Percentiles rank a stretch among this genome's conserved stretches.
Conservation (phyloP, 2,329 filamentous ascomycete species). For the Trichoderma koningii region DNA sequence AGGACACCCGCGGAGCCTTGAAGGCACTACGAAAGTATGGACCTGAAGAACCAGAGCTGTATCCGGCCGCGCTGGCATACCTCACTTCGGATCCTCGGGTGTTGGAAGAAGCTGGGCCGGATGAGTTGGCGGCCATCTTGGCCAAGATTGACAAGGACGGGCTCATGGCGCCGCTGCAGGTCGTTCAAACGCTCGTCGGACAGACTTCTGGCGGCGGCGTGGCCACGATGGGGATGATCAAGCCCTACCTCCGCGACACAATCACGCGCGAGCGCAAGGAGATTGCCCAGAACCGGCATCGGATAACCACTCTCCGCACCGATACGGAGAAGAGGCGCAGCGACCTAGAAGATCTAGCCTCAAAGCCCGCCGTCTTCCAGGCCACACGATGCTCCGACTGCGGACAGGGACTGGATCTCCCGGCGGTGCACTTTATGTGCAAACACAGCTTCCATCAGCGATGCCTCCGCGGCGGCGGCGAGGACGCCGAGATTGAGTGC, state of each 20-base stretch:
- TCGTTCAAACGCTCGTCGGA: slow-evolving; percentile 87
- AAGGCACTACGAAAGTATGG: slow-evolving; percentile 90
- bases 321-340: slow-evolving; percentile 79
- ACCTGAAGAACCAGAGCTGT: slow-evolving; percentile 84
- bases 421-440: slow-evolving; percentile 93
- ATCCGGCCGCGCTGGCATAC: slow-evolving; percentile 88
- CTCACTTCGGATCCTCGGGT: slow-evolving; percentile 83
- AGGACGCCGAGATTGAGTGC: slow-evolving; percentile 73
- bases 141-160: slow-evolving; percentile 86
- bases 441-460: slow-evolving; percentile 96
- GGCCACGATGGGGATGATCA: slow-evolving; percentile 97
- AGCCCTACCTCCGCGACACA: slow-evolving; percentile 84
- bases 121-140: slow-evolving; percentile 79
- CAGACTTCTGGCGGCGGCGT: slow-evolving; percentile 58
- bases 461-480: slow-evolving; percentile 63
- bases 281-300: slow-evolving; percentile 75
- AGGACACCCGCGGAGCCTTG: slow-evolving; percentile 88
- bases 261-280: slow-evolving; percentile 87
- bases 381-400: slow-evolving; percentile 86
- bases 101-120: slow-evolving; percentile 78
- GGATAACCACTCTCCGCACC: slow-evolving; percentile 78
- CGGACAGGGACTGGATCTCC: slow-evolving; percentile 75
- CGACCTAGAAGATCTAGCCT: slow-evolving; percentile 75
- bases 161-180: slow-evolving; percentile 92
- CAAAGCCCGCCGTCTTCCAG: slow-evolving; percentile 86